Evolutionary conservation across 176 grass and related monocot genomes (phyloP).

Genomic region (Luzula sylvatica): DNA sequence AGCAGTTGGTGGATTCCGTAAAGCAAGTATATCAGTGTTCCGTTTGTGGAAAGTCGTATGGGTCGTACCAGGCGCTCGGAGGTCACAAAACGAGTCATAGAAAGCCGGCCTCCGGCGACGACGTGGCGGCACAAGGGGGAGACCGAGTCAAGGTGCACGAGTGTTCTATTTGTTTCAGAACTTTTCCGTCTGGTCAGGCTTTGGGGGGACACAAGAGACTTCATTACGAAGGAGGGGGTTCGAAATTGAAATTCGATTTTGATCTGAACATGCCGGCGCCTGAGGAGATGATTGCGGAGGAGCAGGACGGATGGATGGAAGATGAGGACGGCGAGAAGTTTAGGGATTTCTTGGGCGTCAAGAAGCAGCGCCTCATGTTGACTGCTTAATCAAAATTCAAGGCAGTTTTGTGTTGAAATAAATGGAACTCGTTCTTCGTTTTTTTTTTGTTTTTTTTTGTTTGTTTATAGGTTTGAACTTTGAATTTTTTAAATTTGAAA

Average conservation of each 20-base stretch:
- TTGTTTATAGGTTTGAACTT: too few relatives aligned
- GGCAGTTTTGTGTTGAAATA: too few relatives aligned
- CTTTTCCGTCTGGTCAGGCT: slow-evolving; percentile 78
- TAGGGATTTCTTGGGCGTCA: slow-evolving; percentile 14
- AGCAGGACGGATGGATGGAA: slow-evolving; percentile 5
- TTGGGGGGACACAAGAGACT: slow-evolving; percentile 84
- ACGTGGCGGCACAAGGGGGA: not conserved
- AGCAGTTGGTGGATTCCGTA: not conserved
- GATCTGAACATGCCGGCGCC: slow-evolving; percentile 34
- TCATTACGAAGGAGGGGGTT: slow-evolving; percentile 41
- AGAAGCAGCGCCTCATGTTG: slow-evolving; percentile 20
- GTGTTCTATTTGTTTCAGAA: slow-evolving; percentile 47
- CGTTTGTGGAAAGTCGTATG: slow-evolving; percentile 55
- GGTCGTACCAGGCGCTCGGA: slow-evolving; percentile 77
- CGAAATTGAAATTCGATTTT: slow-evolving; percentile 40
- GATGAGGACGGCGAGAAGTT: not conserved
- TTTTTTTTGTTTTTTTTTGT: too few relatives aligned
- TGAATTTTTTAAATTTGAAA: too few relatives aligned
- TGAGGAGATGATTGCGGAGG: slow-evolving; percentile 1
- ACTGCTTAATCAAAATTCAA: slow-evolving; percentile 5
- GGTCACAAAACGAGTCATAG: slow-evolving; percentile 81
- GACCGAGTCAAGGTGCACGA: slow-evolving; percentile 46
- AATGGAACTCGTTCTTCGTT: too few relatives aligned
- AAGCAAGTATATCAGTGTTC: slow-evolving; percentile 39
- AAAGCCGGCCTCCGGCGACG: slow-evolving; percentile 18